Evolutionary conservation across 2,329 filamentous ascomycete species (phyloP), one percentile per base, ranked within the genome.

Genomic region (Ilyonectria sp.): DNA sequence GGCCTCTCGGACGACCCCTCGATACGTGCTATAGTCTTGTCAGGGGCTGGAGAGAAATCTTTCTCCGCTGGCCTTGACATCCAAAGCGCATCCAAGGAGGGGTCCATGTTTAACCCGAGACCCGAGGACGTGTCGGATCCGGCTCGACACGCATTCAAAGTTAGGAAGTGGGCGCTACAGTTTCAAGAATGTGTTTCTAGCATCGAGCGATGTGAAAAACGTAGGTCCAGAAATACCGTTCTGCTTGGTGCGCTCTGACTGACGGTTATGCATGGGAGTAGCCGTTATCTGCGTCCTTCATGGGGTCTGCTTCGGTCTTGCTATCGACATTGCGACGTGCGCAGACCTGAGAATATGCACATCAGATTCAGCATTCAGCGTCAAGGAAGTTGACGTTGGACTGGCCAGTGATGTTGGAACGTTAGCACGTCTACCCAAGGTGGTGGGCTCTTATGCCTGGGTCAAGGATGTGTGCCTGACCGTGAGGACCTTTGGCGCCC

Each of bases 1-100:
- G 85, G 86, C 63, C 89, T 97, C 66, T 94, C 93, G 29, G 78
- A 82, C 68, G 91, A 94, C 80, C 84, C 92, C 1, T 85, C 90
- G 46, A 88, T 96, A 60, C 92, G 94, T 69, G 90, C 88, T 68
- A 87, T 97, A 61, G 82, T 97, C 68, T 86, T 97, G 73, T 93
- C 92, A 19, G 94, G 93, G 57, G 91, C 92, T 26, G 95, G 95
- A 50, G 90, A 93, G 49, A 89, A 90, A 71, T 94, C 93, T 40
- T 98, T 97, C 84, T 94, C 93, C 2, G 86, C 93, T 0, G 95
- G 95, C 0, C 84, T 97, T 7, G 95, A 97, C 80, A 91, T 97
- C 53, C 85, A 91, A 76, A 90, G 90, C 10, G 91, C 92, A 11
- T 86, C 85, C n/a, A 74, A 88, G 72, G 84, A 84, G 33, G 80